phyloP scores from a whole-genome alignment of 2,329 filamentous ascomycete species.

The Epichloe coenophiala region DNA sequence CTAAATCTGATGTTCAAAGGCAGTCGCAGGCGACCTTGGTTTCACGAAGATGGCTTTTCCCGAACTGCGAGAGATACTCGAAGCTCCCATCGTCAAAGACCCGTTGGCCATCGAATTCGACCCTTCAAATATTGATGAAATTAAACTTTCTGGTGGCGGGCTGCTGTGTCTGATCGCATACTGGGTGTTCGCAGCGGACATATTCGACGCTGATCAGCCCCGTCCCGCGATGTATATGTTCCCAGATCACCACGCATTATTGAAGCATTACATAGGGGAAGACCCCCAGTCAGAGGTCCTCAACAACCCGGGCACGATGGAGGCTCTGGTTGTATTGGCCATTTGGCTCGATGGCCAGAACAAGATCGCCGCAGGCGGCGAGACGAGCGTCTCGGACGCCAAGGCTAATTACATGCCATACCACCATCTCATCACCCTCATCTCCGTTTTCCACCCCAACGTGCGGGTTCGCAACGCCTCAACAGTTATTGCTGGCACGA shows the following conservation, averaged over 20 bases:
- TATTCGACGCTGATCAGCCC: constrained; percentile 44
- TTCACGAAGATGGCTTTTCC: constrained; percentile 31
- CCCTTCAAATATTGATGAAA: constrained; percentile 32
- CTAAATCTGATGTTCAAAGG: constrained; percentile 22
- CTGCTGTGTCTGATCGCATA: constrained; percentile 46
- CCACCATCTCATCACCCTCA: constrained; percentile 44
- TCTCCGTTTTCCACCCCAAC: constrained; percentile 43
- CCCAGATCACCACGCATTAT: constrained; percentile 42
- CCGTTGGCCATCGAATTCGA: constrained; percentile 34
- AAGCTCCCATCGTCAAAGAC: constrained; percentile 26
- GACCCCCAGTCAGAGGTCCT: constrained; percentile 34
- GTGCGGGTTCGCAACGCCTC: constrained; percentile 41
- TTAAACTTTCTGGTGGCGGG: constrained; percentile 46
- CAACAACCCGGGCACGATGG: constrained; percentile 39
- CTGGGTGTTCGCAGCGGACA: constrained; percentile 46
- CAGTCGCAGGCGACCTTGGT: constrained; percentile 50
- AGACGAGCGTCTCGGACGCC: constrained; percentile 7
- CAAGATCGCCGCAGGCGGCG: constrained; percentile 20
- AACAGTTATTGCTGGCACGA: constrained; percentile 35
- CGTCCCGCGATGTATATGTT: constrained; percentile 43
- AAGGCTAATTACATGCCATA: constrained; percentile 42
- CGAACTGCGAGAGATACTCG: constrained; percentile 32
- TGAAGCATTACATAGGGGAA: constrained; percentile 40
- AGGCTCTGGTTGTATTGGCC: constrained; percentile 46
- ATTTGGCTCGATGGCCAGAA: constrained; percentile 43